Evolutionary conservation across 2,329 filamentous ascomycete genomes (phyloP).

Genomic region (Fusarium zealandicum): DNA sequence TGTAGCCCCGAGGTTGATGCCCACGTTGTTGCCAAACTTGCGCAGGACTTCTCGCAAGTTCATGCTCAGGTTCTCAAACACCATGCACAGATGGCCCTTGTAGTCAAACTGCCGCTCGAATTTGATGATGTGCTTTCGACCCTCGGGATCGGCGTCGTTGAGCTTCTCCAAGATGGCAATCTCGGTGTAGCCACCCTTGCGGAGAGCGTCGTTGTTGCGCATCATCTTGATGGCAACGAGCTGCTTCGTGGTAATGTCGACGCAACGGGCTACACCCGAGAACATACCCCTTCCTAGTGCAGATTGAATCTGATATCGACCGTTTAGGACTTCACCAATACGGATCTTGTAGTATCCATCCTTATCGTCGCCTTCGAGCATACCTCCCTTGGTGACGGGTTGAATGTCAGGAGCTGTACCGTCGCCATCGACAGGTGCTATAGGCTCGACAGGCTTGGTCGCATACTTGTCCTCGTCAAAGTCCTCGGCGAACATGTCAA

Average conservation of each 20-base stretch:
- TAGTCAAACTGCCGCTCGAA: constrained; percentile 90
- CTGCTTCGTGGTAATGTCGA: constrained; percentile 75
- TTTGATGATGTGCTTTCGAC: constrained; percentile 90
- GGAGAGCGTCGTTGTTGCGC: constrained; percentile 91
- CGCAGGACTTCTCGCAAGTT: constrained; percentile 94
- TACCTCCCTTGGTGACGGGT: constrained; percentile 74
- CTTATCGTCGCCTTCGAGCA: constrained; percentile 90
- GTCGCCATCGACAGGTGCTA: constrained; percentile 49
- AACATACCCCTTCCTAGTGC: constrained; percentile 95
- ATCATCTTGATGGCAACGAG: constrained; percentile 98
- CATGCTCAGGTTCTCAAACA: constrained; percentile 93
- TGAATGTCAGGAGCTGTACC: constrained; percentile 58
- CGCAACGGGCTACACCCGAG: constrained; percentile 90
- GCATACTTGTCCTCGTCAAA: constrained; percentile 73
- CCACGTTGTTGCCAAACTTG: constrained; percentile 93
- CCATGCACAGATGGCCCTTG: constrained; percentile 94
- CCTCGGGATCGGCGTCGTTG: constrained; percentile 82
- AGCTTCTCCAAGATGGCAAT: constrained; percentile 92
- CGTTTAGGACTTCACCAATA: constrained; percentile 86
- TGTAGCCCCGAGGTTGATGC: constrained; percentile 88
- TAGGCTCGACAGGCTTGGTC: constrained; percentile 52
- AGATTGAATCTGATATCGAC: constrained; percentile 87
- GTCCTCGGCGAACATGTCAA: constrained; percentile 91
- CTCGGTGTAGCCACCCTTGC: constrained; percentile 91
- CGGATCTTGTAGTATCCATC: constrained; percentile 98